phyloP scores from a whole-genome alignment of 2,329 filamentous ascomycete species.

The Ceratocystis albifundus region DNA sequence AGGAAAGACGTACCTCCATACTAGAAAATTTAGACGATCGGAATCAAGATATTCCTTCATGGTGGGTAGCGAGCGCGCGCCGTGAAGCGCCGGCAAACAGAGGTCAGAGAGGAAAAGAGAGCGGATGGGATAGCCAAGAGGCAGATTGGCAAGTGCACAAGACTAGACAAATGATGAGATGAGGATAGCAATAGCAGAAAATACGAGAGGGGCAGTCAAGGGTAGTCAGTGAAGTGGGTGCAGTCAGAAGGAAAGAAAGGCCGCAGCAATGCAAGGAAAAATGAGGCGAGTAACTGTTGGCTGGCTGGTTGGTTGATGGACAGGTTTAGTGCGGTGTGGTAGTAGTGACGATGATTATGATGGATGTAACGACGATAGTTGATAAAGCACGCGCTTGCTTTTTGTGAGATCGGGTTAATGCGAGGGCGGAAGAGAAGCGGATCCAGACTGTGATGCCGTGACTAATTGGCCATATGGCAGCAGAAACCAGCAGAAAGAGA shows the following conservation, averaged over 20 bases:
- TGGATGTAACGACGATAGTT: not conserved
- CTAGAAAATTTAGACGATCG: constrained; percentile 57
- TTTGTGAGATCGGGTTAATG: not conserved
- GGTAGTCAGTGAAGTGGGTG: not conserved
- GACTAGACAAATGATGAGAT: too few species aligned
- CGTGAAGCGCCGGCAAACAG: constrained; percentile 6
- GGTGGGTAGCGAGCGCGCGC: constrained; percentile 26
- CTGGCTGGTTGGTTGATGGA: not conserved
- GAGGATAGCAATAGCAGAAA: too few species aligned
- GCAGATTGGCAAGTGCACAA: not conserved
- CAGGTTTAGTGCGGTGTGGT: too few species aligned
- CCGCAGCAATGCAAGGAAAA: not conserved
- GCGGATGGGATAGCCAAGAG: not conserved
- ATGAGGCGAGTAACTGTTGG: not conserved
- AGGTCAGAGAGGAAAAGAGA: constrained; percentile 10
- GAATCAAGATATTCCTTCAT: constrained; percentile 57
- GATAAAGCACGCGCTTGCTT: not conserved
- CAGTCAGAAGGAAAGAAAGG: not conserved
- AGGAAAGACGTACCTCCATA: constrained; percentile 50
- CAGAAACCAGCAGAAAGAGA: not conserved
- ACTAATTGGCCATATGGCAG: not conserved
- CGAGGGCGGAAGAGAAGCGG: constrained; percentile 3
- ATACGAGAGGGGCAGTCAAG: not conserved
- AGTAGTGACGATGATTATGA: not conserved
- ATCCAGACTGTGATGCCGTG: not conserved